Percentiles rank a stretch among this genome's conserved stretches.
Conservation (phyloP, 345 rosid genomes). For the Brassica cretica region DNA sequence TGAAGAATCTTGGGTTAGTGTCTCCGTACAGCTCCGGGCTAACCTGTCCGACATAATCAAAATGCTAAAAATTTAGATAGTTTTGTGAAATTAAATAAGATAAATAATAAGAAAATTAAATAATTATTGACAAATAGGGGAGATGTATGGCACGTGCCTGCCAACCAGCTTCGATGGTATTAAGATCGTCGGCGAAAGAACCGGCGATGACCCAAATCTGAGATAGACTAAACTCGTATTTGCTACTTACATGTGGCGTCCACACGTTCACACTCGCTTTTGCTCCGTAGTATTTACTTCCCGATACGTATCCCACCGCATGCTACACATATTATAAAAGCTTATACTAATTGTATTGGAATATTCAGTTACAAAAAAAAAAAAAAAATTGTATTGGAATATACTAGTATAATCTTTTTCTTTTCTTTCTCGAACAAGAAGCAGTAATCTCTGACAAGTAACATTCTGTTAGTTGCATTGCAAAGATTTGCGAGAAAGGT, state of each 20-base stretch:
- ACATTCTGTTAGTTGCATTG: slow-evolving; percentile 59
- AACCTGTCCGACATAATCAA: slow-evolving; percentile 51
- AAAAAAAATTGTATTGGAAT: background rate
- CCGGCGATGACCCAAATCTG: slow-evolving; percentile 99
- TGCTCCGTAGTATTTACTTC: slow-evolving; percentile 88
- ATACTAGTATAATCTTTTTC: slow-evolving; percentile 30
- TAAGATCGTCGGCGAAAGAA: slow-evolving; percentile 88
- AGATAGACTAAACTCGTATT: slow-evolving; percentile 90
- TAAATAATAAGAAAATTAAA: background rate
- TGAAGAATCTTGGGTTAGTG: slow-evolving; percentile 90
- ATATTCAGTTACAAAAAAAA: too few species aligned
- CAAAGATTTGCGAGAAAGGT: slow-evolving; percentile 51
- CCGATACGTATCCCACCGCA: slow-evolving; percentile 92
- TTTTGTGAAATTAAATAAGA: background rate
- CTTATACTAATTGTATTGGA: background rate
- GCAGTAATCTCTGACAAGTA: slow-evolving; percentile 31
- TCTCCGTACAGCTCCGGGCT: slow-evolving; percentile 99
- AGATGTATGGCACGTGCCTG: slow-evolving; percentile 54
- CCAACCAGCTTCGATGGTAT: slow-evolving; percentile 99
- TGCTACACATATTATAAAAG: slow-evolving; percentile 46
- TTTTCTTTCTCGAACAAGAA: slow-evolving; percentile 48
- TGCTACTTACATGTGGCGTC: slow-evolving; percentile 77
- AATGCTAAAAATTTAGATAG: background rate
- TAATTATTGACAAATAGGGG: background rate
- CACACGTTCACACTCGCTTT: slow-evolving; percentile 96